A percentile compares a stretch with the other conserved stretches of the same genome.
Conservation (phyloP, 176 grass and related monocot genomes). For the Carex littledalei region DNA sequence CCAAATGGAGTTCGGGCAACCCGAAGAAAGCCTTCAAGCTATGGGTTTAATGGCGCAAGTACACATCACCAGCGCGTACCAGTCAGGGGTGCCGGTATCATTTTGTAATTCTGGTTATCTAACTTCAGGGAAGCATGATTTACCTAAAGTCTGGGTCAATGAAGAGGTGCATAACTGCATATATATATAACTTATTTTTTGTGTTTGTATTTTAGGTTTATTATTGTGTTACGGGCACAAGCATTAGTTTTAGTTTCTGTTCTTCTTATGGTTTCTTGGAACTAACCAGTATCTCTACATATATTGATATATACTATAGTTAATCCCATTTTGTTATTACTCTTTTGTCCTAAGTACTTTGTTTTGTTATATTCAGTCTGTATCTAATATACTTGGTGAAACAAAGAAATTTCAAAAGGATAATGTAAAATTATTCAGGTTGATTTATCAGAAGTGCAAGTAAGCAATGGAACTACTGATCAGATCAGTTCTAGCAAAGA, state of each 20-base stretch:
- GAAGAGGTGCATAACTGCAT: neutral
- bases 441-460: constrained; percentile 29
- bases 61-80: neutral
- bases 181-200: neutral
- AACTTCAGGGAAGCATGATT: neutral
- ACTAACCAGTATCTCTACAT: neutral
- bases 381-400: neutral
- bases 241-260: neutral
- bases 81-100: neutral
- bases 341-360: neutral
- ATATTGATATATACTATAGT: neutral
- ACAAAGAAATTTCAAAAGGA: neutral
- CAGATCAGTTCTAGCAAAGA: constrained; percentile 17
- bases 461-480: constrained; percentile 21
- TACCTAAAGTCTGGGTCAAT: neutral
- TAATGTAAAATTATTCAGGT: constrained; percentile 34
- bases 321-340: neutral
- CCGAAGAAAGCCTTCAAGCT: neutral
- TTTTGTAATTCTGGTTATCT: constrained; percentile 14
- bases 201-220: neutral
- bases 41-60: constrained; percentile 11
- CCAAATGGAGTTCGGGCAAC: constrained; percentile 15
- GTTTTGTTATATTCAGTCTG: constrained; percentile 9
- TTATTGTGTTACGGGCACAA: neutral
- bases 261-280: neutral